Base-by-base conservation (phyloP, 208 protist genomes). In the Crithidia expoeki region DNA sequence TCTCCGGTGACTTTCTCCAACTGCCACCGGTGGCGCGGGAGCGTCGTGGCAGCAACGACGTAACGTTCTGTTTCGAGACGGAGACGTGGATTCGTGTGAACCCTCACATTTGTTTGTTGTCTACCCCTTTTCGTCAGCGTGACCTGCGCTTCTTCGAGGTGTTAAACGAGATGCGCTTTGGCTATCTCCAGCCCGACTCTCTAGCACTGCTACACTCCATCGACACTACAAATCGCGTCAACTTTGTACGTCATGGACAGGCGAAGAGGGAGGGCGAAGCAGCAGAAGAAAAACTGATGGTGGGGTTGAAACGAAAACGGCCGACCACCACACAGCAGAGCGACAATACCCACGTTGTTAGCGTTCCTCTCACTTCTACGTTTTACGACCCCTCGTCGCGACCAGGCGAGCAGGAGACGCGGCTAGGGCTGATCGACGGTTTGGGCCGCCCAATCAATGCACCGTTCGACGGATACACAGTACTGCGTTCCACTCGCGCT, bases 1-100 rank as follows among this genome's bases (percentile, higher is more conserved):
- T 97, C 40, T 94, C 84, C 4, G 95, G 95, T 23, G 95, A 98
- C 68, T 98, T 98, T 66, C 80, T 97, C 12, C 94, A 98, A 82
- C 80, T 98, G 42, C 89, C 90, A 2, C 92, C 92, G 10, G 85
- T 97, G 14, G 60, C 55, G 40, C 80, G 78, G 38, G 51, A 79
- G 17, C 66, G 55, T 16, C 53, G 50, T 1, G 17, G 47, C 23
- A 32, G 30, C 28, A 44, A 27, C 19, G 19, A 30, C 17, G 36
- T 58, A 19, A 25, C 49, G 25, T 93, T 90, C 66, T 93, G 88
- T 72, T 96, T 96, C 80, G 86, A 93, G 68, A 77, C 81, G 2
- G 61, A 80, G 57, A 68, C 85, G 44, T 96, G 92, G 92, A 55
- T 75, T 25, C 40, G 55, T 2, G 62, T 86, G 23, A 92, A 93